Percentiles rank a stretch among this genome's conserved stretches.
Conservation (phyloP, 2,329 filamentous ascomycete genomes). For the Didymella keratinophila region DNA sequence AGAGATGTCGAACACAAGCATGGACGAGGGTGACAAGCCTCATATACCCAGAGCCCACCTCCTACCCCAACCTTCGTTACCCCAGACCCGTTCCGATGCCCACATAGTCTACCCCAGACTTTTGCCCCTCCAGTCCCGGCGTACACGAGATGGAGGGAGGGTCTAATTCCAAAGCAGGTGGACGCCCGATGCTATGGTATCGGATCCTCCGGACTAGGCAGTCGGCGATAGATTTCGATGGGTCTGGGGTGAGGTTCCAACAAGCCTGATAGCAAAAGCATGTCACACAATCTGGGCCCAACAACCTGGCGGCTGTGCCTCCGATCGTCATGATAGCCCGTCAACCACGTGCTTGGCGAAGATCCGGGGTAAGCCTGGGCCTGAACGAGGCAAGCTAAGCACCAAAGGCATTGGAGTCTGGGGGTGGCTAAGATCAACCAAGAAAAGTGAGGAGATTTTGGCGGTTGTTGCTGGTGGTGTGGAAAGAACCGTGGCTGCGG, state of each 20-base stretch:
- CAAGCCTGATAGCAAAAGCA: slow-evolving; percentile 11
- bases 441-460: not conserved
- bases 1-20: slow-evolving; percentile 18
- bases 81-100: slow-evolving; percentile 17
- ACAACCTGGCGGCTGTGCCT: slow-evolving; percentile 12
- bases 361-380: slow-evolving; percentile 17
- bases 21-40: slow-evolving; percentile 16
- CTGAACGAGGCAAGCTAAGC: not conserved
- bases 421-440: slow-evolving; percentile 2
- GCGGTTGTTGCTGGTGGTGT: slow-evolving; percentile 3
- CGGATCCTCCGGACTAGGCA: slow-evolving; percentile 10
- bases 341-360: slow-evolving; percentile 17
- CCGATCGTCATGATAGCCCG: slow-evolving; percentile 18
- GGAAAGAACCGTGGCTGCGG: slow-evolving; percentile 5
- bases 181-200: slow-evolving; percentile 20
- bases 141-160: slow-evolving; percentile 1
- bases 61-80: slow-evolving; percentile 8
- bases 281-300: slow-evolving; percentile 11
- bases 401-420: not conserved
- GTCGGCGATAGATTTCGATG: slow-evolving; percentile 11
- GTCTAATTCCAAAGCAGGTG: slow-evolving; percentile 9
- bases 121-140: slow-evolving; percentile 8
- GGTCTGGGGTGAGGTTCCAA: slow-evolving; percentile 13
- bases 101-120: slow-evolving; percentile 20
- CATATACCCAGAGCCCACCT: slow-evolving; percentile 17